A percentile compares a stretch with the other conserved stretches of the same genome.
Evolutionary conservation across 805 yeast genomes (phyloP).

Genomic region (Saturnispora zaruensis): DNA sequence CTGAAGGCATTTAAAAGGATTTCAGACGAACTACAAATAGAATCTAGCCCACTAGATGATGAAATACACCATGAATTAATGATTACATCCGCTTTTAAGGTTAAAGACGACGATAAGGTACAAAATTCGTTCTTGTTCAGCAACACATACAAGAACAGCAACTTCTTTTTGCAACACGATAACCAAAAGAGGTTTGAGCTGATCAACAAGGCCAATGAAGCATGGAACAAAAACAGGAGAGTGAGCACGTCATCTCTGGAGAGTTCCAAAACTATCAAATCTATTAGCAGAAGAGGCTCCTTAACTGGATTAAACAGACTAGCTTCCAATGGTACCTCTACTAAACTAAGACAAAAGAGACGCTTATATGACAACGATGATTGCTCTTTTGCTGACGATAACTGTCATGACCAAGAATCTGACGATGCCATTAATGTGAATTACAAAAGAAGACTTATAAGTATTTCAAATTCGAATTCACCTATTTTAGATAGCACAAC

Average conservation of each 20-base stretch:
- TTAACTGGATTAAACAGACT: background rate
- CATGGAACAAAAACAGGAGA: conserved; percentile 27
- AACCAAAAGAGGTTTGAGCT: conserved; percentile 27
- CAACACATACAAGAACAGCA: background rate
- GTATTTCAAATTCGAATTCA: conserved; percentile 12
- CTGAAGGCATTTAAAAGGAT: conserved; percentile 30
- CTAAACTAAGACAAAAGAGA: conserved; percentile 1
- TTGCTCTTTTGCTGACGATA: background rate
- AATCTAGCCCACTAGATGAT: conserved; percentile 27
- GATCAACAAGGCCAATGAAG: conserved; percentile 29
- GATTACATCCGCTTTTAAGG: conserved; percentile 26
- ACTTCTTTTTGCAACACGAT: conserved; percentile 14
- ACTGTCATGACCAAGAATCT: background rate
- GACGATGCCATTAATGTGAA: conserved; percentile 9
- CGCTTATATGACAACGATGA: background rate
- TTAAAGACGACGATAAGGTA: conserved; percentile 9
- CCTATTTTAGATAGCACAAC: conserved; percentile 11
- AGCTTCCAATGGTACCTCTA: background rate
- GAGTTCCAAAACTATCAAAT: conserved; percentile 5
- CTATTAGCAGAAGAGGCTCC: conserved; percentile 9
- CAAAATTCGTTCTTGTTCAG: background rate
- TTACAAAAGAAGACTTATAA: conserved; percentile 11
- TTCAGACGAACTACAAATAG: conserved; percentile 27
- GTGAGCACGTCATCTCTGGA: conserved; percentile 15
- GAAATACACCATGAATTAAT: conserved; percentile 31